Percentiles rank a stretch among this genome's conserved stretches.
phyloP scores from a whole-genome alignment of 2,329 filamentous ascomycete genomes.

The Penicillium nordicum region DNA sequence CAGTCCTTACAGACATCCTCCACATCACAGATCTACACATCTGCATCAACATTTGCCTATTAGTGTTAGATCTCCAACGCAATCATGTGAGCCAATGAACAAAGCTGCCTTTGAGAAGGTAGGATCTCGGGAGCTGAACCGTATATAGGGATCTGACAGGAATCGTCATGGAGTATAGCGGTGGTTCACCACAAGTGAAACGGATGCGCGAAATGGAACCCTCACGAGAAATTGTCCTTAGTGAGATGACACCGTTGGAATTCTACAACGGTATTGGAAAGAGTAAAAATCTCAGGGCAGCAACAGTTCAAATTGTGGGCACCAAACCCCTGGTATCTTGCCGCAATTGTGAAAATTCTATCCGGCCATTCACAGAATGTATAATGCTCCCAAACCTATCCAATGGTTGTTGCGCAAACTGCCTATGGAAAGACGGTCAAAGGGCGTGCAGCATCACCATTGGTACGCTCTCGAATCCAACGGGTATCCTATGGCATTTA shows the following conservation, averaged over 20 bases:
- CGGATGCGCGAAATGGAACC: background rate
- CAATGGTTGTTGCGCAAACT: background rate
- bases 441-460: background rate
- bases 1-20: background rate
- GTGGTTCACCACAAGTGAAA: background rate
- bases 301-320: background rate
- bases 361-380: background rate
- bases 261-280: background rate
- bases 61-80: no score
- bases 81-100: background rate
- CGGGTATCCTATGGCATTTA: background rate
- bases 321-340: background rate
- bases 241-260: background rate
- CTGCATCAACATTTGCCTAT: background rate
- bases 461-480: background rate
- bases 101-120: background rate
- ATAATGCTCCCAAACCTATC: background rate
- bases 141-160: no score
- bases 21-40: background rate
- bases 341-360: background rate
- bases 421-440: background rate
- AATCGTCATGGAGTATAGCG: background rate
- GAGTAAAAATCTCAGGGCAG: no score
- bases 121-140: background rate
- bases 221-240: background rate